phyloP scores from a whole-genome alignment of 225 moss, liverwort and hornwort species.

The Sphagnum contortum region DNA sequence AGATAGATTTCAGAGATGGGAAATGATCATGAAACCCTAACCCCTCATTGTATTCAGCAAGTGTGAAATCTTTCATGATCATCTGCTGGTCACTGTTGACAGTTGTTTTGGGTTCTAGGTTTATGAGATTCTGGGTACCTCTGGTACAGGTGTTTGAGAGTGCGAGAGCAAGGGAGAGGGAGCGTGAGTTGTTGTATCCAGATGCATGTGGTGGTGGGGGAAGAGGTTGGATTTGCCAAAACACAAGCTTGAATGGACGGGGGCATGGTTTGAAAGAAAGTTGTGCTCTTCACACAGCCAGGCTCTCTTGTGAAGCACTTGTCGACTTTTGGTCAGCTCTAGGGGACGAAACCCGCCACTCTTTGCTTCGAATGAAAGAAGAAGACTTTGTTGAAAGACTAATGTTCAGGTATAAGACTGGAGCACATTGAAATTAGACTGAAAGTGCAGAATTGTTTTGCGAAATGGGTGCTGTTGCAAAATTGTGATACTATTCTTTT shows the following conservation, averaged over 20 bases:
- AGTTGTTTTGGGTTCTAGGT: too few species aligned
- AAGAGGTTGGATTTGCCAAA: slow-evolving; percentile 97
- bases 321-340: slow-evolving; percentile 99
- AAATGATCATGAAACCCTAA: too few species aligned
- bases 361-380: slow-evolving; percentile 95
- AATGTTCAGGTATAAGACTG: slow-evolving; percentile 74
- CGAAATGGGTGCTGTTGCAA: background rate
- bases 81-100: too few species aligned
- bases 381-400: slow-evolving; percentile 99
- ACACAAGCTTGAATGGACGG: slow-evolving; percentile 86
- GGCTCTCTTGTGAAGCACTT: slow-evolving; percentile 96
- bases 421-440: background rate
- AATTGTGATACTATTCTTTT: too few species aligned
- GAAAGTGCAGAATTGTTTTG: background rate
- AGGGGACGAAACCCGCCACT: slow-evolving; percentile 94
- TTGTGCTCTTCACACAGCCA: slow-evolving; percentile 94
- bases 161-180: slow-evolving; percentile 96
- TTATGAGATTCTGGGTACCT: too few species aligned
- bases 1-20: too few species aligned
- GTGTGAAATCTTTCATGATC: too few species aligned
- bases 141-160: slow-evolving; percentile 88
- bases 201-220: slow-evolving; percentile 99
- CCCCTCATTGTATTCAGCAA: too few species aligned
- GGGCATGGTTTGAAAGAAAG: slow-evolving; percentile 98
- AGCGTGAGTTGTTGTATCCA: slow-evolving; percentile 91